Base-by-base conservation (phyloP, 176 grass and related monocot species). In the Zoysia japonica region DNA sequence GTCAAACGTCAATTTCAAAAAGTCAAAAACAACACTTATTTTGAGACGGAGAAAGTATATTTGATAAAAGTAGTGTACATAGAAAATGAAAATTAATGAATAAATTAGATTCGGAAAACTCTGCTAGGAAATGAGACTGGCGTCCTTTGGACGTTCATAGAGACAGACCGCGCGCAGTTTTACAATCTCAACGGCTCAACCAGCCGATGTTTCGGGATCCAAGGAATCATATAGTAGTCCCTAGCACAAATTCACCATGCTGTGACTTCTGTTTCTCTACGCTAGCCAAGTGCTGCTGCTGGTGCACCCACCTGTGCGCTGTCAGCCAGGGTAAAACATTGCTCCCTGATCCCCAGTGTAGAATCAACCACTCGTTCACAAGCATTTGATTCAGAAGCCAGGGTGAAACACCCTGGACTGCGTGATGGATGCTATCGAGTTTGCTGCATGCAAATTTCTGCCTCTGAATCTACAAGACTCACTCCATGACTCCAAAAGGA, bases 201-300 rank as follows among this genome's bases (percentile, higher is more conserved):
- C 28, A 28, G 28, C 28, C 0, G 28, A 28, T 76, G 61, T 80
- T 76, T 64, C 0, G 1, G 36, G 36, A 57, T 76, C 65, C 80
- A 84, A 75, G 75, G 76, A 75, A 64, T 88, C 81, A 80, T 55
- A 28, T 28, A 28, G 28, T 51, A 60, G 50, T 47, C 14, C 39
- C 5, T 59, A 61, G 15, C 63, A 9, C 28, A 35, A 7, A 19
- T 12, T 4, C 49, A 59, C 59, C 77, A 77, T 77, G 82, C 7
- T 77, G 28, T 28, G 28, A 28, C 28, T 28, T 28, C 28, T 28
- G 65, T 85, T 72, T 47, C 28, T 38, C 9, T 80, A 80, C 28
- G 11, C 50, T 28, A 19, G 50, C 56, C 36, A 20, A 20, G 20
- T 11, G 54, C 86, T 20, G 59, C 47, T 0, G 57, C 45, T 43